These are phyloP conservation scores for Anthostomella pinea DNA, from an alignment of 2,329 filamentous ascomycete genomes.

Conservation along the genomic window DNA sequence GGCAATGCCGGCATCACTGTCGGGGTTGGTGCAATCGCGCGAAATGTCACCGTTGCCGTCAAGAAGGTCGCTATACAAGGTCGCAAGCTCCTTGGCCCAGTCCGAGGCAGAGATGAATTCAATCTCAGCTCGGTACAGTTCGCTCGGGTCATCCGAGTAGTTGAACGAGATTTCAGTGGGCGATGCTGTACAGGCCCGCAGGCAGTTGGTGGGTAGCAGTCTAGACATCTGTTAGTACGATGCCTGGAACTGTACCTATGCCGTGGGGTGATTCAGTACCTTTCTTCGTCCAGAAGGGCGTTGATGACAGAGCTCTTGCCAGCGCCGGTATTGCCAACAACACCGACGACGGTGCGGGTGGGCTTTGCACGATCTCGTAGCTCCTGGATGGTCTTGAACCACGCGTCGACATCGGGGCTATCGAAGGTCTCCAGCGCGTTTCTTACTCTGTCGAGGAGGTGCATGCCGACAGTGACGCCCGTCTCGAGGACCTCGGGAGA, in stretches of 20 bases:
- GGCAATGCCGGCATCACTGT: slow-evolving; percentile 27
- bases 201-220: slow-evolving; percentile 25
- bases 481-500: slow-evolving; percentile 19
- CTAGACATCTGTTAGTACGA: slow-evolving; percentile 7
- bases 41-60: slow-evolving; percentile 22
- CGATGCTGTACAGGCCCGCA: slow-evolving; percentile 29
- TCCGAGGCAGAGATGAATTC: slow-evolving; percentile 27
- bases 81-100: slow-evolving; percentile 23
- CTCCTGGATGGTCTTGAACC: slow-evolving; percentile 40
- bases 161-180: slow-evolving; percentile 29
- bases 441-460: slow-evolving; percentile 18
- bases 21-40: slow-evolving; percentile 17
- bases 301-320: slow-evolving; percentile 64
- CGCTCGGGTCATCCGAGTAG: slow-evolving; percentile 22
- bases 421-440: slow-evolving; percentile 5
- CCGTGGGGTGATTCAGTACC: slow-evolving; percentile 33
- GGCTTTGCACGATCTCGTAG: slow-evolving; percentile 37
- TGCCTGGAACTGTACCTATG: not conserved
- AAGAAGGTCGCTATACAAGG: slow-evolving; percentile 23
- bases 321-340: slow-evolving; percentile 60
- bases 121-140: slow-evolving; percentile 28
- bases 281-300: slow-evolving; percentile 59
- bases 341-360: slow-evolving; percentile 48
- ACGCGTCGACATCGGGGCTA: slow-evolving; percentile 21
- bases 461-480: slow-evolving; percentile 15